Evolutionary conservation across 352 stramenopile genomes (phyloP).

Genomic region (Phytophthora megakarya): DNA sequence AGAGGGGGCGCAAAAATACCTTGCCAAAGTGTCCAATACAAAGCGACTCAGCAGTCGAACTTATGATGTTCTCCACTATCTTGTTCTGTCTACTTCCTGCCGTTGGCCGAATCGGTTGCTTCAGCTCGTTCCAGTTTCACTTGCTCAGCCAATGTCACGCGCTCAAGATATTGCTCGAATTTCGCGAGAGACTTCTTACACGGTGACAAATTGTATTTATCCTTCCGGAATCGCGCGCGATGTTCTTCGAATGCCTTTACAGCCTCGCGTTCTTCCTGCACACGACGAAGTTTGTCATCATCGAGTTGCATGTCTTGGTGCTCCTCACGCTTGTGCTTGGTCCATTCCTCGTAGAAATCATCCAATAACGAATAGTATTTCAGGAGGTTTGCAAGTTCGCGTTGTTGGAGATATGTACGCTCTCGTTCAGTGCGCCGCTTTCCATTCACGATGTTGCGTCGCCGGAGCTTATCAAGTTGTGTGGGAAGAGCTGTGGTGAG

Average conservation of each 20-base stretch:
- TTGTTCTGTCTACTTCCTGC: no score
- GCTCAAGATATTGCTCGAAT: conserved; percentile 61
- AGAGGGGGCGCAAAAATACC: no score
- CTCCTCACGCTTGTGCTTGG: conserved; percentile 40
- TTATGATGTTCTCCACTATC: no score
- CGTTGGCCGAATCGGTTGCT: conserved; percentile 18
- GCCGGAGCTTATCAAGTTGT: conserved; percentile 44
- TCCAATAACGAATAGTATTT: conserved; percentile 68
- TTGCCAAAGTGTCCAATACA: no score
- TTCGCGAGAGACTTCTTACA: conserved; percentile 40
- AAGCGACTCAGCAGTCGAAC: no score
- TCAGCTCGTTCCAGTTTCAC: conserved; percentile 49
- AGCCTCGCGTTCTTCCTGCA: conserved; percentile 45
- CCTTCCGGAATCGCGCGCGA: conserved; percentile 54
- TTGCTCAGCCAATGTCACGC: conserved; percentile 57
- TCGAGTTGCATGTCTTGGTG: conserved; percentile 41
- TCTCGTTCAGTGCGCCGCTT: conserved; percentile 48
- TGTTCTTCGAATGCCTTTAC: conserved; percentile 46
- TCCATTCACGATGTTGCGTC: conserved; percentile 43
- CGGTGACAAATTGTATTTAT: conserved; percentile 59
- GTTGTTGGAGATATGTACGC: conserved; percentile 45
- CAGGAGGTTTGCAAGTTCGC: conserved; percentile 51
- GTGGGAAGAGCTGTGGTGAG: conserved; percentile 44
- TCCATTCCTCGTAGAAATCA: conserved; percentile 72
- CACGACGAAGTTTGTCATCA: conserved; percentile 27